Evolutionary conservation across 2,329 filamentous ascomycete genomes (phyloP), one percentile per base, ranked within the genome.

Genomic region (Penicillium sp.): DNA sequence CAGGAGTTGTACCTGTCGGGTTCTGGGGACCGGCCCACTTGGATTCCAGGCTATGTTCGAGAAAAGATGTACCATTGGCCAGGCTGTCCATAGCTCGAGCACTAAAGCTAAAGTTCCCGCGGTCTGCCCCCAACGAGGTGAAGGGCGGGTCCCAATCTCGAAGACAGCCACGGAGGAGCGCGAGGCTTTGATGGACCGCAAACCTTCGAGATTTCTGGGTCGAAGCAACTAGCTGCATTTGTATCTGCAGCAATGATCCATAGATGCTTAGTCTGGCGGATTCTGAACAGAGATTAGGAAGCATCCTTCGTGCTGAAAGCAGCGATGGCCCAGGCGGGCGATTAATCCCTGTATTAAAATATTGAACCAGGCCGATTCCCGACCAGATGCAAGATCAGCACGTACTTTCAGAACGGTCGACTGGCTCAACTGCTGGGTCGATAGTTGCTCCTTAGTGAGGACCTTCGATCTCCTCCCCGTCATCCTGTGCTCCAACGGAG

Each of bases 61-160:
- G 47, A 51, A 46, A 19, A 53, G 56, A 64, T 62, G 58, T 58
- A 62, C 63, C 38, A 63, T 62, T 63, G 58, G 58, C 59, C 47
- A 45, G 49, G 48, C 54, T 46, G 58, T 53, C 35, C 23, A 60
- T 61, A 60, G 59, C 38, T 63, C 54, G 64, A 60, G 44, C 66
- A 62, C 67, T 67, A 67, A 56, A 61, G 21, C 58, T 57, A 60
- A 67, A 52, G 60, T 66, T 67, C 63, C 64, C 64, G 66, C 61
- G 58, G 60, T 49, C 55, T 56, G 56, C 50, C 35, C 58, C 50
- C 64, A 61, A 60, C 54, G 50, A 31, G 56, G 56, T 58, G 51
- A 31, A 60, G 58, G 54, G 56, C 60, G 53, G 63, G 44, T 47
- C 15, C 63, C 52, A 62, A 62, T 52, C 61, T 53, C 51, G 30